Percentiles rank a stretch among this genome's conserved stretches.
Conservation (phyloP, 2,329 filamentous ascomycete genomes). For the Talaromyces piceae region DNA sequence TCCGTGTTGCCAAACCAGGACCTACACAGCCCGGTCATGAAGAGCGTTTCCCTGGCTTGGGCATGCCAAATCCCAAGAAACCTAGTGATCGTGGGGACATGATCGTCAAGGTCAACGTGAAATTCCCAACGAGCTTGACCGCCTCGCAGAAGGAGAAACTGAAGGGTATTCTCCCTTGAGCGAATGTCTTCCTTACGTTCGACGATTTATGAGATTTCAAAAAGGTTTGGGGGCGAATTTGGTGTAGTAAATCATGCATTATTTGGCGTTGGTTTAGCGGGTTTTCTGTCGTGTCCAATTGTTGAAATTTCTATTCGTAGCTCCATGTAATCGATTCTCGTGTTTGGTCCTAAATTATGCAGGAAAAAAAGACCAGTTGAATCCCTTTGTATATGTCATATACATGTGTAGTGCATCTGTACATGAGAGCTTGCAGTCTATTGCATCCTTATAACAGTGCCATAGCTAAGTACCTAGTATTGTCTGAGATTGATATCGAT, state of each 20-base stretch:
- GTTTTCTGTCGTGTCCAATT: too few relatives aligned
- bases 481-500: too few relatives aligned
- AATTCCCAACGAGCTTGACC: constrained; percentile 76
- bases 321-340: too few relatives aligned
- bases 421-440: too few relatives aligned
- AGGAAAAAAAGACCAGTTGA: too few relatives aligned
- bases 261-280: background rate
- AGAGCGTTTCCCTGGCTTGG: constrained; percentile 74
- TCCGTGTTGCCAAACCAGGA: constrained; percentile 70
- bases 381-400: too few relatives aligned
- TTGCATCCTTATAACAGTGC: too few relatives aligned
- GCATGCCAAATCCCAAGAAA: constrained; percentile 93
- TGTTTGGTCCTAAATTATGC: too few relatives aligned
- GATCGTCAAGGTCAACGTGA: constrained; percentile 82
- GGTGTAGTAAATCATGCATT: background rate
- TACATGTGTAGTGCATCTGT: too few relatives aligned
- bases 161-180: constrained; percentile 61
- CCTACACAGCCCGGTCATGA: constrained; percentile 79
- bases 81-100: constrained; percentile 79
- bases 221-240: too few relatives aligned
- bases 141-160: constrained; percentile 70
- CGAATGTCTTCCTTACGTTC: background rate
- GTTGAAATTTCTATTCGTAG: too few relatives aligned
- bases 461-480: too few relatives aligned
- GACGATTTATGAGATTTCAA: background rate